Base-by-base conservation (phyloP, 140 eudicot species). In the Anethum foeniculum region DNA sequence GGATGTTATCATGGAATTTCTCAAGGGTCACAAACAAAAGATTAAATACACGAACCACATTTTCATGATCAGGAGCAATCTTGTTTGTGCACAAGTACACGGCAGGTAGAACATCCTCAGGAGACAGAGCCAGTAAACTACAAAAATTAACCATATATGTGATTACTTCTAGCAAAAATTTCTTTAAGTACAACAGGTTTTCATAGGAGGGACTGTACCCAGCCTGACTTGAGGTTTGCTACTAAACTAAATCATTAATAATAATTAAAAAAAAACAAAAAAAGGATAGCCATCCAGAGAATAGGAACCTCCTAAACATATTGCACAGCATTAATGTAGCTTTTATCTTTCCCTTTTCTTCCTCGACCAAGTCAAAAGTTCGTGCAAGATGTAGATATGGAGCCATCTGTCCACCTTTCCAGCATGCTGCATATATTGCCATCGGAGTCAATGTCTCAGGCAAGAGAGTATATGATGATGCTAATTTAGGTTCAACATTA, bases 41-140 rank as follows among this genome's bases (percentile, higher is more conserved):
- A 46, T 0, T 75, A 60, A 73, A 54, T 38, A 71, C 13, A 85
- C 89, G 13, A 91, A 96, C 98, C 96, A 85, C 85, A 69, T 93
- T 96, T 88, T 96, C 98, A 87, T 93, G 97, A 71, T 96, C 99
- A 86, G 99, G 97, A 62, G 96, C 97, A 86, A 96, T 96, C 88
- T 91, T 96, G 83, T 96, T 88, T 83, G 95, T 89, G 85, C 99
- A 96, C 79, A 96, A 89, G 88, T 96, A 96, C 73, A 93, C 92
- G 39, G 99, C 97, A 72, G 99, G 98, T 67, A 96, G 86, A 23
- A 96, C 98, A 85, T 96, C 99, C 83, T 86, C 89, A 5, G 99
- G 98, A 49, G 97, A 89, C 93, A 92, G 86, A 85, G 84, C 87
- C 85, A 96, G 85, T 85, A 96, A 96, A 87, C 99, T 96, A 97